Evolutionary conservation across 108 stramenopile genomes (phyloP).

Genomic region (Fistulifera pelliculosa): DNA sequence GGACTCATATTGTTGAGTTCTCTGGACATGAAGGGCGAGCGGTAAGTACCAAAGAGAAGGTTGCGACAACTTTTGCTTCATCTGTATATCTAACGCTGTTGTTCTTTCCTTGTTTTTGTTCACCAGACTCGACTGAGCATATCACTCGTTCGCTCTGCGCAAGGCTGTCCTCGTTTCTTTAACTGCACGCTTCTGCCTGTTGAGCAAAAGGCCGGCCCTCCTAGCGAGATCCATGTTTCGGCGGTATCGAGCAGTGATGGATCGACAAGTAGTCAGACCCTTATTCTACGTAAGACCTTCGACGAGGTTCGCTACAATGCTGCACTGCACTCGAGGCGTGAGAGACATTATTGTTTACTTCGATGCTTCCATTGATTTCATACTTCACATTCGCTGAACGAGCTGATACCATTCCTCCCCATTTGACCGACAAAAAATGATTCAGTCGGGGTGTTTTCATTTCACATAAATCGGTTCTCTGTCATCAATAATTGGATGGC

Average conservation of each 20-base stretch:
- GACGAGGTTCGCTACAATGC: background rate
- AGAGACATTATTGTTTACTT: background rate
- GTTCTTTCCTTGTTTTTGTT: constrained; percentile 10
- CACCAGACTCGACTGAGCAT: constrained; percentile 59
- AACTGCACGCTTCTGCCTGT: constrained; percentile 46
- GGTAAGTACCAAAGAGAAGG: constrained; percentile 22
- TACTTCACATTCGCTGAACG: too few species aligned
- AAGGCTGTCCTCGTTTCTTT: constrained; percentile 76
- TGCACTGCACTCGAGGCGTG: too few species aligned
- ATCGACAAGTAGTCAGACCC: background rate
- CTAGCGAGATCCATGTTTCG: background rate
- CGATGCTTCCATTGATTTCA: background rate
- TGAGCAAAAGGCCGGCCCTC: background rate
- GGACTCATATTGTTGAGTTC: background rate
- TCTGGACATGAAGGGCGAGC: background rate
- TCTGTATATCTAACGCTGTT: background rate
- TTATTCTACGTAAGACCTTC: background rate
- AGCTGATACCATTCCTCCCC: too few species aligned
- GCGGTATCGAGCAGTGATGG: background rate
- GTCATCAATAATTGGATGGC: too few species aligned
- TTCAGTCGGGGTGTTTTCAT: too few species aligned
- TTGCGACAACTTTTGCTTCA: constrained; percentile 5
- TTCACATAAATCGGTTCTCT: too few species aligned
- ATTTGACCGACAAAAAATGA: too few species aligned
- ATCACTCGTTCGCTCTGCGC: constrained; percentile 49